Evolutionary conservation across 257 asterid genomes (phyloP), one percentile per base, ranked within the genome.

Genomic region (Thymus mandschuricus): DNA sequence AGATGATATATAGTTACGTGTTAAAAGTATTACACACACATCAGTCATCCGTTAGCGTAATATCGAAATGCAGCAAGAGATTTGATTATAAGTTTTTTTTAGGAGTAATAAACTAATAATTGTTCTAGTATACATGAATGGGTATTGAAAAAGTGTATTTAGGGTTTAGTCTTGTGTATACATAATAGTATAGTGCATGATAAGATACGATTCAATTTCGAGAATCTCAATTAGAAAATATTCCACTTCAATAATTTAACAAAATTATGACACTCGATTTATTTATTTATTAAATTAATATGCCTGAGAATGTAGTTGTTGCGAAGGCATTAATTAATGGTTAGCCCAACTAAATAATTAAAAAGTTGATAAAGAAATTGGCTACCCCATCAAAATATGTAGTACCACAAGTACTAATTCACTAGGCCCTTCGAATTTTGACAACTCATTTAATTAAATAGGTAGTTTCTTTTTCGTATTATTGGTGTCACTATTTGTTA

Each of bases 291-390:
- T 38, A 0, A 38, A 38, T 67, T 67, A 13, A 68, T 29, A 12
- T 29, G 74, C 70, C 40, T 68, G 79, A 67, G 63, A 51, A 75
- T 68, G 50, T 30, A 15, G 79, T 68, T 59, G 64, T 4, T 41
- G 52, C 21, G 51, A 66, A 49, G 21, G 59, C 66, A 30, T 28
- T 21, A 59, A 50, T 2, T 31, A 46, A 38, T 8, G 50, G 56
- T 10, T 13, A 21, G 46, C 66, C 71, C 61, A 75, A 60, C 59
- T 66, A 38, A 67, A 40, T 68, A 38, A 61, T 40, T 34, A 54
- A 6, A 21, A 52, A 44, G 67, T 69, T 35, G 76, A 70, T 63
- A 72, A 57, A 60, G 34, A 62, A 58, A 21, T 63, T 21, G 21
- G 63, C 68, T 49, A 69, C 52, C 44, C 63, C 41, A 51, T 50